A percentile compares a stretch with the other conserved stretches of the same genome.
These are phyloP conservation scores for Chionographis japonica DNA, from an alignment of 106 monocot species.

Conservation along the genomic window DNA sequence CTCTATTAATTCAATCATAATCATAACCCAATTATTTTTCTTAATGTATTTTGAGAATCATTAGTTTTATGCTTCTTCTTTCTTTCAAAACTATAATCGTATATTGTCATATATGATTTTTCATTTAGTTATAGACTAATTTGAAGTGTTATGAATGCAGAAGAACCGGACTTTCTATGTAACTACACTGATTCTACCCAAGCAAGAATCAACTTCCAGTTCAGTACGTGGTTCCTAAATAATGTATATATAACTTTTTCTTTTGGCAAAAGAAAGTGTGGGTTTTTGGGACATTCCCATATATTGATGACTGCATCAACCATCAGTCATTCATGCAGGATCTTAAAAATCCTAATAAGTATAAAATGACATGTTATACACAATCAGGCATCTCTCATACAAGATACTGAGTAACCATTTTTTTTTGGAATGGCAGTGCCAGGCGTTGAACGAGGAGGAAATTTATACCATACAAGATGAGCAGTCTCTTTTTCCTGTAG, in stretches of 20 bases:
- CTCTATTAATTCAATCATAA: neutral
- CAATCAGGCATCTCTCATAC: neutral
- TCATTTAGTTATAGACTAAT: neutral
- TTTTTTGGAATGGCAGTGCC: slow-evolving; percentile 53
- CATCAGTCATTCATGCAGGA: no score
- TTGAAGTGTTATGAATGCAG: slow-evolving; percentile 36
- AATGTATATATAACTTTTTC: slow-evolving; percentile 5
- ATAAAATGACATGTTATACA: neutral
- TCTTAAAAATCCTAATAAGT: no score
- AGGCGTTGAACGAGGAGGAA: slow-evolving; percentile 87
- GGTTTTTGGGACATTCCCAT: no score
- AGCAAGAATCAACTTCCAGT: slow-evolving; percentile 82
- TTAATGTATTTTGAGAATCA: no score
- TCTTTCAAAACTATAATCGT: neutral
- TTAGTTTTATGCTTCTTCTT: neutral
- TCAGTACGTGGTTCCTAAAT: slow-evolving; percentile 48
- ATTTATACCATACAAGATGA: slow-evolving; percentile 67
- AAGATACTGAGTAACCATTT: neutral
- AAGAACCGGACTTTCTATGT: slow-evolving; percentile 65
- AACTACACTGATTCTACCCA: slow-evolving; percentile 82
- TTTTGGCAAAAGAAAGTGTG: no score
- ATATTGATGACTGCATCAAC: no score
- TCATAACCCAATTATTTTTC: no score
- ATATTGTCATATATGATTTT: no score
- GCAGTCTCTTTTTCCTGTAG: slow-evolving; percentile 69